Conservation (phyloP, 2,329 filamentous ascomycete genomes). For the Aspergillus cejpii region DNA sequence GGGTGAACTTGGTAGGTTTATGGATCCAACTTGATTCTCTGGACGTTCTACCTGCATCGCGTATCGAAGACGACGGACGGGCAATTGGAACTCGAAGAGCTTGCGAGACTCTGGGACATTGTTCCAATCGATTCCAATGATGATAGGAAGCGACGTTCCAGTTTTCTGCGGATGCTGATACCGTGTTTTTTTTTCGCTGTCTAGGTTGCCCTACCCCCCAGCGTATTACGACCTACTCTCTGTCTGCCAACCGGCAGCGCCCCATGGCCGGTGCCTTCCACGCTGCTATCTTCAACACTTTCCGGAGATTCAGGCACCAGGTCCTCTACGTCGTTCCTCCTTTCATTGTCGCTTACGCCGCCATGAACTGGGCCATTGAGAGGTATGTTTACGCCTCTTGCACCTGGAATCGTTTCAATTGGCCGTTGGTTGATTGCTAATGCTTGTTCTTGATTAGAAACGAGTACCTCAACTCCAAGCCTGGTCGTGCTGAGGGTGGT, state of each 20-base stretch:
- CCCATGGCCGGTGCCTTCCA: constrained; percentile 70
- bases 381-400: constrained; percentile 57
- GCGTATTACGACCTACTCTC: constrained; percentile 61
- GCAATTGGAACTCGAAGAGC: neutral
- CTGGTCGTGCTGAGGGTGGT: constrained; percentile 36
- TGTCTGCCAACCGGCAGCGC: constrained; percentile 83
- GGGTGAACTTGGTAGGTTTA: constrained; percentile 65
- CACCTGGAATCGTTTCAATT: neutral
- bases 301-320: constrained; percentile 77
- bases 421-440: neutral
- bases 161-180: neutral
- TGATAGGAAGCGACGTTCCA: neutral
- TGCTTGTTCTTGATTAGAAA: constrained; percentile 33
- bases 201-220: constrained; percentile 42
- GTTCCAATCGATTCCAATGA: neutral
- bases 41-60: neutral
- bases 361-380: constrained; percentile 86
- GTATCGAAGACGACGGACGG: neutral
- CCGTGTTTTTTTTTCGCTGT: neutral
- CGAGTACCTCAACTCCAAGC: constrained; percentile 48
- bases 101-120: neutral
- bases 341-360: constrained; percentile 68
- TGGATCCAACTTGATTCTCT: constrained; percentile 3
- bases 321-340: constrained; percentile 84
- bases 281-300: constrained; percentile 91